Base-by-base conservation (phyloP, 495 filamentous ascomycete species). In the Podospora sp. region DNA sequence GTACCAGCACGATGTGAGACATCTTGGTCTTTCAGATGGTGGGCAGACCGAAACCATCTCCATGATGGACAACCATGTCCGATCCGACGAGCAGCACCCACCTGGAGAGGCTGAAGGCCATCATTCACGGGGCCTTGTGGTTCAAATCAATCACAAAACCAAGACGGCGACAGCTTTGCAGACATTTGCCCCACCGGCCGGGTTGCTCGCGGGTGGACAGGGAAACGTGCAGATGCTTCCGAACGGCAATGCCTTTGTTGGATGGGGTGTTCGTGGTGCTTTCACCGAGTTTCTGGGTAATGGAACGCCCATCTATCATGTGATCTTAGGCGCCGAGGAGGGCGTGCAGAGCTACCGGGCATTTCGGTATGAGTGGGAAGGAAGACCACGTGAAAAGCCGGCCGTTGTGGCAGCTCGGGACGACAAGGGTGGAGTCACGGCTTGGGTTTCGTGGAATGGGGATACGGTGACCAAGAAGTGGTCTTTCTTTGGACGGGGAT, bases 391-490 rank as follows among this genome's bases (percentile, higher is more conserved):
- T 2, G 49, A 52, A 16, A 33, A 33, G 8, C 29, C 8, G 49
- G 18, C n/a, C 21, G 49, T 16, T 22, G 49, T 52, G 18, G 49
- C 12, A 12, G 3, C 14, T 3, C 49, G 49, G 16, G 49, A 5
- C 4, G 12, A 52, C 3, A 18, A 52, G 3, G 21, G 49, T 2
- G 12, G 16, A 2, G 21, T 52, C 4, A 52, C 16, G 49, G 49
- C 21, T 2, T 52, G 49, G 49, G 49, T 52, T 18, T 52, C 49
- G 3, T 52, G 49, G 49, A 52, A 52, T 22, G 49, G 49, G 21
- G 49, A 52, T 52, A 52, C 49, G 4, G 49, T 52, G 49, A 52
- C 49, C 2, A 52, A 52, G 49, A 16, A 52, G 49, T 52, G 49
- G 49, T n/a, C n/a, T n/a, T n/a, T n/a, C n/a, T n/a, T n/a, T n/a